phyloP scores from a whole-genome alignment of 768 basidiomycete species.

The Leccinum broughii region DNA sequence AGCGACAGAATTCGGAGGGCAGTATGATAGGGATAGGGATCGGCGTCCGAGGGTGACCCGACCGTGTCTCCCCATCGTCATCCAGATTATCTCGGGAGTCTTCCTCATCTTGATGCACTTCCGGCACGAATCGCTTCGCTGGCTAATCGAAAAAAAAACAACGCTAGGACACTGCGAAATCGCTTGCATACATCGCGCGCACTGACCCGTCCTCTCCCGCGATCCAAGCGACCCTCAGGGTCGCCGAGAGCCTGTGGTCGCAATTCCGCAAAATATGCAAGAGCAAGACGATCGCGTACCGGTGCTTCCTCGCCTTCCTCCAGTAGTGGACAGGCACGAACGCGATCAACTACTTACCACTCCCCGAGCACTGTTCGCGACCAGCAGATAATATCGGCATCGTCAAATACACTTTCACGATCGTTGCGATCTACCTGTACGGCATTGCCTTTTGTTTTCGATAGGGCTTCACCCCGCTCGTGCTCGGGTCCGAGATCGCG shows the following conservation, averaged over 20 bases:
- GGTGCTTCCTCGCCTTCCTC: conserved; percentile 35
- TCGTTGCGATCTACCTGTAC: conserved; percentile 37
- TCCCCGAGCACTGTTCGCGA: conserved; percentile 36
- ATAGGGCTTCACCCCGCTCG: conserved; percentile 33
- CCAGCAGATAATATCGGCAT: conserved; percentile 40
- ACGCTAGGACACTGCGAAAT: no score
- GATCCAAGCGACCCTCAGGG: no score
- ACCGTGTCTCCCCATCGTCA: conserved; percentile 35
- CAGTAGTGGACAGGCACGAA: conserved; percentile 44
- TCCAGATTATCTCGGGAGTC: conserved; percentile 39
- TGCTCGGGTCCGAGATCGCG: conserved; percentile 36
- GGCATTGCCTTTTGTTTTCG: conserved; percentile 36
- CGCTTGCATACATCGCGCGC: no score
- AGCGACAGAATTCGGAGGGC: no score
- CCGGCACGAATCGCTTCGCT: conserved; percentile 43
- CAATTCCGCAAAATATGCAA: conserved; percentile 38
- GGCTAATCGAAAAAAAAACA: conserved; percentile 36
- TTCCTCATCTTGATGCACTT: conserved; percentile 38
- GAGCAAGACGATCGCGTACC: conserved; percentile 25
- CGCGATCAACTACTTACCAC: conserved; percentile 39
- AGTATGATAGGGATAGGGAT: no score
- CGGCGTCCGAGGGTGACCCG: no score
- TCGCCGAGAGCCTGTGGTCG: conserved; percentile 9
- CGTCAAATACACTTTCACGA: conserved; percentile 38
- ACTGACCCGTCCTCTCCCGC: no score